Conservation (phyloP, 208 protist genomes). For the Leishmania martiniquensis region DNA sequence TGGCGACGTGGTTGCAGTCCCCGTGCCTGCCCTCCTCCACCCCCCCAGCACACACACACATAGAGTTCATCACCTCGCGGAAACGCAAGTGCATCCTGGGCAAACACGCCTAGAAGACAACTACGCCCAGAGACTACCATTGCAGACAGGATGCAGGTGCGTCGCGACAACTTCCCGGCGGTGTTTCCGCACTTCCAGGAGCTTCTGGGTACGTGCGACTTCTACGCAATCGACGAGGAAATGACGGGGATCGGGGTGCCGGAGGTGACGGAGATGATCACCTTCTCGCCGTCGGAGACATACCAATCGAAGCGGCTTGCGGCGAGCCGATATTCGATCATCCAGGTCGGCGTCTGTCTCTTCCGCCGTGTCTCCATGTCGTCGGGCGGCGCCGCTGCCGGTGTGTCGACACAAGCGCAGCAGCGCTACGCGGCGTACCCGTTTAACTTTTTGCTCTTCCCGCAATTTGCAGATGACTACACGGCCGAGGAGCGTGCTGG, state of each 20-base stretch:
- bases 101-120: too few species aligned
- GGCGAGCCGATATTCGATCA: constrained; percentile 74
- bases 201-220: constrained; percentile 71
- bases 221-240: constrained; percentile 88
- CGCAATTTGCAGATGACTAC: constrained; percentile 53
- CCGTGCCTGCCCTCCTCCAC: background rate
- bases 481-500: constrained; percentile 23
- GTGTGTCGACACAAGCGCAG: background rate
- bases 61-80: too few species aligned
- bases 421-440: constrained; percentile 50
- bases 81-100: too few species aligned
- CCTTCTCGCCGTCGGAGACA: constrained; percentile 55
- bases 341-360: constrained; percentile 85
- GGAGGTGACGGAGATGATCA: constrained; percentile 61
- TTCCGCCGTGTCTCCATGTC: constrained; percentile 47
- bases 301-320: constrained; percentile 70
- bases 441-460: constrained; percentile 85
- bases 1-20: background rate
- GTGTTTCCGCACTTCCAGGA: constrained; percentile 69
- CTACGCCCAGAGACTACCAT: background rate
- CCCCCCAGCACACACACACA: background rate
- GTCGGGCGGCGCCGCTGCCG: constrained; percentile 6
- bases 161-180: constrained; percentile 63
- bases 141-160: constrained; percentile 66
- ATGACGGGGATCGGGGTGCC: constrained; percentile 83